A percentile compares a stretch with the other conserved stretches of the same genome.
phyloP scores from a whole-genome alignment of 495 filamentous ascomycete genomes.

The Neurospora sp. region DNA sequence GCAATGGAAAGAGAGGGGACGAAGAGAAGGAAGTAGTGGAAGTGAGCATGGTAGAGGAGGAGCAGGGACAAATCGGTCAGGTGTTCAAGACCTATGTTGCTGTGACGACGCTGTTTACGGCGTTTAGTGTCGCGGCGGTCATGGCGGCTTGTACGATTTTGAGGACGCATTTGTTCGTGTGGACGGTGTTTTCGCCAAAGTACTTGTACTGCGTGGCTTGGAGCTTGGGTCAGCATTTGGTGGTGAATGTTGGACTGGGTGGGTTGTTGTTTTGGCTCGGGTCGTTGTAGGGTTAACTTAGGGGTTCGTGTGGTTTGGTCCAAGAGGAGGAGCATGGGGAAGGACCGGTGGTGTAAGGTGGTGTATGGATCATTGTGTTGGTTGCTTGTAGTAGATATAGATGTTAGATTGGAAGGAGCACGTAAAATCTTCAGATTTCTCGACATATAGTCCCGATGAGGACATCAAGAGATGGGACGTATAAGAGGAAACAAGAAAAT shows the following conservation, averaged over 20 bases:
- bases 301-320: not conserved
- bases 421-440: not conserved
- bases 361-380: not conserved
- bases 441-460: too few relatives aligned
- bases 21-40: too few relatives aligned
- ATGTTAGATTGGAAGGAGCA: not conserved
- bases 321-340: too few relatives aligned
- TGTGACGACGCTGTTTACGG: slow-evolving; percentile 55
- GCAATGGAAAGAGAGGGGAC: too few relatives aligned
- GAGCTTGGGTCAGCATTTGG: slow-evolving; percentile 69
- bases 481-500: not conserved
- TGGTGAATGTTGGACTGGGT: slow-evolving; percentile 51
- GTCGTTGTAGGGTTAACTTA: not conserved
- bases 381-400: not conserved
- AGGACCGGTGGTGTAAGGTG: not conserved
- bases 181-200: slow-evolving; percentile 98
- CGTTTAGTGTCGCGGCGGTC: slow-evolving; percentile 52
- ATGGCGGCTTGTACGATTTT: slow-evolving; percentile 82
- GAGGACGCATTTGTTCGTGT: slow-evolving; percentile 90
- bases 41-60: not conserved
- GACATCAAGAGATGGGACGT: too few relatives aligned
- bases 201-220: slow-evolving; percentile 88
- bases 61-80: not conserved
- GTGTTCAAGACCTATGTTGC: slow-evolving; percentile 40
- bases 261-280: slow-evolving; percentile 47